phyloP scores from a whole-genome alignment of 148 eudicot species.

The Nepenthes mirabilis region DNA sequence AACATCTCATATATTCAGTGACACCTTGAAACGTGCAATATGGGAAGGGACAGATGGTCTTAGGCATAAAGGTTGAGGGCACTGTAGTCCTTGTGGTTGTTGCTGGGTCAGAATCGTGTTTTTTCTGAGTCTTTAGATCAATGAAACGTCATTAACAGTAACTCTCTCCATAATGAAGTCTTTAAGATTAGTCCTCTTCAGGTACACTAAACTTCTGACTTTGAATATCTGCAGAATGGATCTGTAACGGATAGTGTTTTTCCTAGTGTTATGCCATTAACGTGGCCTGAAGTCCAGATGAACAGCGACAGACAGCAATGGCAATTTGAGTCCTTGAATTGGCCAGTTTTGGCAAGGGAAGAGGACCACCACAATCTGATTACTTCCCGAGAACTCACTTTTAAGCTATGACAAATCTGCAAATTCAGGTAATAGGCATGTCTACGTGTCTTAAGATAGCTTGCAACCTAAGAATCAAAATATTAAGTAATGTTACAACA shows the following conservation, averaged over 20 bases:
- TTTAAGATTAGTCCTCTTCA: background rate
- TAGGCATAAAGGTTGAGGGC: background rate
- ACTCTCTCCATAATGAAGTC: no score
- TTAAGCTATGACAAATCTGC: constrained; percentile 59
- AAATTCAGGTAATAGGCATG: constrained; percentile 55
- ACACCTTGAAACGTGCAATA: background rate
- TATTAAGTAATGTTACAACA: background rate
- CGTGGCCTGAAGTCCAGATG: constrained; percentile 54
- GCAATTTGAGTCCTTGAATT: constrained; percentile 41
- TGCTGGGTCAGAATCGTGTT: background rate
- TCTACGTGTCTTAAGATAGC: background rate
- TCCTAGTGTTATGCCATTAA: constrained; percentile 40
- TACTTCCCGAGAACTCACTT: constrained; percentile 50
- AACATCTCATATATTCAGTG: background rate
- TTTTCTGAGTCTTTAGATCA: background rate
- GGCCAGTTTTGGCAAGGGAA: constrained; percentile 58
- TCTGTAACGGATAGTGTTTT: constrained; percentile 38
- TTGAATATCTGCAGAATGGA: constrained; percentile 34
- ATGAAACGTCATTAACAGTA: background rate
- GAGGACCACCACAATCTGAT: constrained; percentile 48
- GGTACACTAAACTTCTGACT: background rate
- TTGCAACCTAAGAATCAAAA: background rate
- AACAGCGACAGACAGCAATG: constrained; percentile 47
- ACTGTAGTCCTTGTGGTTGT: background rate
- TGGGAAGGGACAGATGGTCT: background rate